Evolutionary conservation across 768 basidiomycete genomes (phyloP).

Genomic region (Boletus patriciae): DNA sequence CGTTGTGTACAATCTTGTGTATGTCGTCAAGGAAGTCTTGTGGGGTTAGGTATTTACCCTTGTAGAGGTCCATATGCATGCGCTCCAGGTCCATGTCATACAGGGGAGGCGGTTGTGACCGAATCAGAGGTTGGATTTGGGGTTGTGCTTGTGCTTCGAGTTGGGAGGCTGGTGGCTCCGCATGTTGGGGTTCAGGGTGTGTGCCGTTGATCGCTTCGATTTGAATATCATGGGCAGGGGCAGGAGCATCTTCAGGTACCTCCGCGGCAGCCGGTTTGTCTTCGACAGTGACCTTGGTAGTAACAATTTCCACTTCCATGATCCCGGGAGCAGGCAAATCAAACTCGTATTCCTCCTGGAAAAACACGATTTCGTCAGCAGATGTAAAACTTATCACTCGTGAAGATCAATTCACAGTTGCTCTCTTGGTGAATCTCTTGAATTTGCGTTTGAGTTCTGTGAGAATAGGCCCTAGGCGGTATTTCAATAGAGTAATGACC

Average conservation of each 20-base stretch:
- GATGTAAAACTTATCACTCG: background rate
- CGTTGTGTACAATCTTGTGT: constrained; percentile 77
- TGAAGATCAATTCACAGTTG: constrained; percentile 52
- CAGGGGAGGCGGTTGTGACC: constrained; percentile 47
- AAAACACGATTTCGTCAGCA: constrained; percentile 11
- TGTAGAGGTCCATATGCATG: constrained; percentile 85
- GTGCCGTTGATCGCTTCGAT: constrained; percentile 45
- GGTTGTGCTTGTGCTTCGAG: constrained; percentile 39
- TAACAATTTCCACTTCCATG: constrained; percentile 35
- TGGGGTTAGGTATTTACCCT: constrained; percentile 81
- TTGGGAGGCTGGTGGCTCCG: constrained; percentile 29
- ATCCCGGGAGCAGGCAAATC: constrained; percentile 34
- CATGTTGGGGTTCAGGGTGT: constrained; percentile 15
- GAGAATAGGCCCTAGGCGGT: constrained; percentile 86
- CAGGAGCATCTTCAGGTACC: constrained; percentile 36
- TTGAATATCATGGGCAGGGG: constrained; percentile 21
- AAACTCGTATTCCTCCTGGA: constrained; percentile 75
- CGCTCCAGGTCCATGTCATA: constrained; percentile 91
- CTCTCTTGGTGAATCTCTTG: constrained; percentile 83
- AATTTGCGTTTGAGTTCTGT: constrained; percentile 90
- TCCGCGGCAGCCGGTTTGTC: constrained; percentile 46
- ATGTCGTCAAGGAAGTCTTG: constrained; percentile 85
- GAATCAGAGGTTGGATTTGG: constrained; percentile 36
- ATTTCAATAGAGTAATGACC: constrained; percentile 78
- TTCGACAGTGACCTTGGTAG: constrained; percentile 40